phyloP scores from a whole-genome alignment of 2,329 filamentous ascomycete species.

The Daldinia sp. region DNA sequence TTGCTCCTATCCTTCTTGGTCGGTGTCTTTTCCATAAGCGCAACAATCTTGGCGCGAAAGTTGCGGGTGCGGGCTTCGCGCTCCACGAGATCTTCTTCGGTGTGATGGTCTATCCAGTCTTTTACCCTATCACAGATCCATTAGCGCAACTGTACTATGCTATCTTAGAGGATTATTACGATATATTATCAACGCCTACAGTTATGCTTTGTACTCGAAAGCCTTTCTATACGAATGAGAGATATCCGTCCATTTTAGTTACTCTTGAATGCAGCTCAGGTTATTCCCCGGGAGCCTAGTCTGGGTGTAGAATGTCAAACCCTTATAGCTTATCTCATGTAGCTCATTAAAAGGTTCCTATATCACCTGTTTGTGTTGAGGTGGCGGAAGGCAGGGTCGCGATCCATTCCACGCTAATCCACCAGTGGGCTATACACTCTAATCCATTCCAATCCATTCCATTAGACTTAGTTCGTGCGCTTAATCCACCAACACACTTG shows the following conservation, averaged over 20 bases:
- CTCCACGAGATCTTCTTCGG: constrained; percentile 3
- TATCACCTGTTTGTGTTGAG: constrained; percentile 7
- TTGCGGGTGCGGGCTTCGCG: constrained; percentile 2
- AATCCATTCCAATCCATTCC: no score
- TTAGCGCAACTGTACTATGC: not conserved
- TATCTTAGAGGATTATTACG: not conserved
- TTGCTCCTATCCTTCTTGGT: constrained; percentile 2
- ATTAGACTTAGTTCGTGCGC: no score
- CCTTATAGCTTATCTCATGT: constrained; percentile 10
- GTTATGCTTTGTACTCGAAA: not conserved
- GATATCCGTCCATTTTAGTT: constrained; percentile 1
- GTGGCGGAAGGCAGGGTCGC: constrained; percentile 2
- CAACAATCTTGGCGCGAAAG: constrained; percentile 7
- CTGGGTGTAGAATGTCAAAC: constrained; percentile 7
- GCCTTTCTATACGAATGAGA: constrained; percentile 10
- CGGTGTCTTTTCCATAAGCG: constrained; percentile 1
- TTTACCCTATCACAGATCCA: not conserved
- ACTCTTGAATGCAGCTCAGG: not conserved
- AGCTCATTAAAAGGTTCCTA: constrained; percentile 1
- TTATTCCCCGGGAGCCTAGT: not conserved
- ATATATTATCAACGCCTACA: not conserved
- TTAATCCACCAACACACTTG: no score
- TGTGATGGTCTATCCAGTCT: constrained; percentile 4
- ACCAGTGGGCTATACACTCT: no score
- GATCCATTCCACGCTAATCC: no score